Evolutionary conservation across 768 basidiomycete genomes (phyloP).

Genomic region (Leccinum uliginosum): DNA sequence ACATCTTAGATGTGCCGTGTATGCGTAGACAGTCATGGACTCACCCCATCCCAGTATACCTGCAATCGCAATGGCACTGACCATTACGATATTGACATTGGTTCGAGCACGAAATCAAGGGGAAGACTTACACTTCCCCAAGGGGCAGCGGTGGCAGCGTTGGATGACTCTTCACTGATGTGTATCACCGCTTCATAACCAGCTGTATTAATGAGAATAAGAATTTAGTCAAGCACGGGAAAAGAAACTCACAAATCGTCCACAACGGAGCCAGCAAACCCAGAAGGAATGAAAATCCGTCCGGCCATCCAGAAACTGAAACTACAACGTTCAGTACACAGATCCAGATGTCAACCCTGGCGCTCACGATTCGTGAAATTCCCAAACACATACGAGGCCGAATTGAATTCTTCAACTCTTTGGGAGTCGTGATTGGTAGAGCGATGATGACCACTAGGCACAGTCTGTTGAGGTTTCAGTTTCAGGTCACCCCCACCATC

Average conservation of each 20-base stretch:
- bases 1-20: neutral
- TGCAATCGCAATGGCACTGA: slow-evolving; percentile 37
- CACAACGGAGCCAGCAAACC: slow-evolving; percentile 46
- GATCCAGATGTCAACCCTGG: neutral
- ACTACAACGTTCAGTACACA: slow-evolving; percentile 15
- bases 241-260: slow-evolving; percentile 33
- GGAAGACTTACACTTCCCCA: slow-evolving; percentile 46
- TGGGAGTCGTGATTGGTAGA: slow-evolving; percentile 57
- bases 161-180: slow-evolving; percentile 50
- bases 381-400: slow-evolving; percentile 54
- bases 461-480: slow-evolving; percentile 3
- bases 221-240: neutral
- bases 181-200: slow-evolving; percentile 48
- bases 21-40: neutral
- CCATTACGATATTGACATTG: slow-evolving; percentile 6
- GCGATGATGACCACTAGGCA: slow-evolving; percentile 43
- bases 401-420: slow-evolving; percentile 60
- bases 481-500: neutral
- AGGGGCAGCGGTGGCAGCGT: slow-evolving; percentile 51
- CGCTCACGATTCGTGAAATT: slow-evolving; percentile 53
- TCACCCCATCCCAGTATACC: slow-evolving; percentile 44
- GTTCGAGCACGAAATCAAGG: neutral
- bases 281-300: slow-evolving; percentile 44
- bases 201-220: slow-evolving; percentile 15
- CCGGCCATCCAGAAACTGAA: slow-evolving; percentile 41